A percentile compares a stretch with the other conserved stretches of the same genome.
Evolutionary conservation across 2,329 filamentous ascomycete species (phyloP).

Genomic region (Purpureocillium takamizusanense): DNA sequence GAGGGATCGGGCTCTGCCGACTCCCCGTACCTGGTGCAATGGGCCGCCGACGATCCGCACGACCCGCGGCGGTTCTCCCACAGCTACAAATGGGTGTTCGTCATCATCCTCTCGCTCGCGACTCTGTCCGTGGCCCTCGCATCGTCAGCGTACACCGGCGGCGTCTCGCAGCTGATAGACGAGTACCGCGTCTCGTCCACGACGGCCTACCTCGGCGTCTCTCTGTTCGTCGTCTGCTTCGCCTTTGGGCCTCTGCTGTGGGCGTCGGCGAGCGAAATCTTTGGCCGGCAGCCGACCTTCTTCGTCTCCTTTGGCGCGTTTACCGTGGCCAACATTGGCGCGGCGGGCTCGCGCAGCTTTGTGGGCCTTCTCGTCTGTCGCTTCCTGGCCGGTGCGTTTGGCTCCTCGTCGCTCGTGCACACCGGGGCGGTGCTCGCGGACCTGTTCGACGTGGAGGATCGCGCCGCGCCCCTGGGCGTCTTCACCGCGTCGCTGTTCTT

Average conservation of each 20-base stretch:
- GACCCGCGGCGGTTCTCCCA: not conserved
- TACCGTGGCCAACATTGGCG: too few relatives aligned
- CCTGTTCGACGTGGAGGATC: slow-evolving; percentile 18
- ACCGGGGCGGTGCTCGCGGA: too few relatives aligned
- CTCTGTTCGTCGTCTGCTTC: slow-evolving; percentile 47
- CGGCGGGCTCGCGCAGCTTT: too few relatives aligned
- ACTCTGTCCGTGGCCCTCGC: not conserved
- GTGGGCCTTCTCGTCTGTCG: too few relatives aligned
- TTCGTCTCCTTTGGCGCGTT: too few relatives aligned
- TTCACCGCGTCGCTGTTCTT: slow-evolving; percentile 32
- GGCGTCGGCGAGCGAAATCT: slow-evolving; percentile 49
- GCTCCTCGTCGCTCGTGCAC: too few relatives aligned
- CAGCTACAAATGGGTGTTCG: not conserved
- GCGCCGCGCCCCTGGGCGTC: slow-evolving; percentile 59
- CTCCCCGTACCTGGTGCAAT: not conserved
- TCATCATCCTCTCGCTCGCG: not conserved
- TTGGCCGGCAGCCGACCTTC: not conserved
- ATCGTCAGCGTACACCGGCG: not conserved
- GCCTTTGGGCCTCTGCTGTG: slow-evolving; percentile 45
- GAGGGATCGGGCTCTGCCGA: too few relatives aligned
- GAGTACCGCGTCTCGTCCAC: not conserved
- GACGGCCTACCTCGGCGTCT: slow-evolving; percentile 29
- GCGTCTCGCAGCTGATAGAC: not conserved
- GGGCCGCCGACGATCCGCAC: not conserved
- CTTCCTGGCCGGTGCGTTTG: too few relatives aligned